Evolutionary conservation across 2,329 filamentous ascomycete species (phyloP).

Genomic region (Hawksworthiomyces lignivorus): DNA sequence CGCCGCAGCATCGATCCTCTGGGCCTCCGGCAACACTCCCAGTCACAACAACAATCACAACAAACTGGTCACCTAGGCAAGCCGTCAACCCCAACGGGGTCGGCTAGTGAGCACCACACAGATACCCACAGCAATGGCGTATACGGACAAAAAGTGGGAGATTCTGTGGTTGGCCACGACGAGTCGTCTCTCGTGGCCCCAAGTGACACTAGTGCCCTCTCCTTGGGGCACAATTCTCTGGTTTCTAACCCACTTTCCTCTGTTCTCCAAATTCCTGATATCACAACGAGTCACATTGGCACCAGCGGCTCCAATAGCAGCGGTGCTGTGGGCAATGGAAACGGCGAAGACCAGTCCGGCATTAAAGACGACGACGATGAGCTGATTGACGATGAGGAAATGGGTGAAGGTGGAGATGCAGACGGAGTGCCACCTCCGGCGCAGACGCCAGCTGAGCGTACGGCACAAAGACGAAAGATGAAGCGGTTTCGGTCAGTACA

Average conservation of each 20-base stretch:
- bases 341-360: conserved; percentile 26
- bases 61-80: conserved; percentile 14
- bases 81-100: conserved; percentile 1
- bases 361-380: conserved; percentile 45
- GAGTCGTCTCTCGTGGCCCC: conserved; percentile 28
- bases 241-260: conserved; percentile 32
- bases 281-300: conserved; percentile 24
- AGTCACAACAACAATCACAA: conserved; percentile 28
- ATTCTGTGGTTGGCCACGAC: conserved; percentile 25
- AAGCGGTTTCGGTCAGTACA: conserved; percentile 64
- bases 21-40: conserved; percentile 32
- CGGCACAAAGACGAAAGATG: conserved; percentile 56
- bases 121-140: conserved; percentile 22
- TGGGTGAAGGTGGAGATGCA: conserved; percentile 38
- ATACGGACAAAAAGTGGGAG: conserved; percentile 29
- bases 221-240: conserved; percentile 21
- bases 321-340: neutral
- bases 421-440: conserved; percentile 32
- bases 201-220: conserved; percentile 30
- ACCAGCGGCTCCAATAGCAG: conserved; percentile 14
- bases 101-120: conserved; percentile 14
- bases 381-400: conserved; percentile 49
- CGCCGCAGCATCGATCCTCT: conserved; percentile 32
- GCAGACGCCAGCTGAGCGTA: conserved; percentile 49
- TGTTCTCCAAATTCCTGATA: conserved; percentile 26